Evolutionary conservation across 2,329 filamentous ascomycete genomes (phyloP).

Genomic region (Cladobotryum mycophilum): DNA sequence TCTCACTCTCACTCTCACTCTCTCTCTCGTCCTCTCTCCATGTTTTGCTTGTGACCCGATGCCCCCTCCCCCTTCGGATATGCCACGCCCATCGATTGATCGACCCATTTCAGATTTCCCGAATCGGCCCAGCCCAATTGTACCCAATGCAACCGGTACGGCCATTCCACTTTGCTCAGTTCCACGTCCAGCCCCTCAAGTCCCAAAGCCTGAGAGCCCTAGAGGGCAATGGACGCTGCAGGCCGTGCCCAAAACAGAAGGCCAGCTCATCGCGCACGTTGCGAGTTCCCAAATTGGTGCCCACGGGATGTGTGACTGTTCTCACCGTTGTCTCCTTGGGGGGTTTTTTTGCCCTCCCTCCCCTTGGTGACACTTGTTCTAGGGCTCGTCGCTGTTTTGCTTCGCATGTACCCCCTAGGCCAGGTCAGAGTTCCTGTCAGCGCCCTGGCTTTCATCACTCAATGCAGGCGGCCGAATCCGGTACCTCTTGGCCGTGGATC

Average conservation of each 20-base stretch:
- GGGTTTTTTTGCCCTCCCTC: not conserved
- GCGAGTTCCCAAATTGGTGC: conserved; percentile 8
- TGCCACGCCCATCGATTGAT: conserved; percentile 2
- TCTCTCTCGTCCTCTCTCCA: not conserved
- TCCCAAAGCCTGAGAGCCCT: not conserved
- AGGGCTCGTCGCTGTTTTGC: not conserved
- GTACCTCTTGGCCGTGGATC: conserved; percentile 4
- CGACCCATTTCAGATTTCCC: conserved; percentile 2
- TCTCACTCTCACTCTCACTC: not conserved
- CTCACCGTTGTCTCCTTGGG: conserved; percentile 9
- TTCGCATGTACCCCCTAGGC: not conserved
- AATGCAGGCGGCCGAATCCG: conserved; percentile 5
- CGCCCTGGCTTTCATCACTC: not conserved
- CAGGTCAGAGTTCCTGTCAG: conserved; percentile 2
- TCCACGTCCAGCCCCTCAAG: conserved; percentile 5
- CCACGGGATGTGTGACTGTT: conserved; percentile 4
- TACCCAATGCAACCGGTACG: conserved; percentile 13
- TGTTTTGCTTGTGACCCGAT: too few species aligned
- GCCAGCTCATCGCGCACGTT: conserved; percentile 22
- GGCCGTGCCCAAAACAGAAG: conserved; percentile 26
- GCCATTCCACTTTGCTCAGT: not conserved
- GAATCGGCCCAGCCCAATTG: conserved; percentile 10
- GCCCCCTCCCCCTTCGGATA: not conserved
- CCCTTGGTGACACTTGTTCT: not conserved
- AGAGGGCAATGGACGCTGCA: conserved; percentile 18